Percentiles rank a stretch among this genome's conserved stretches.
Conservation (phyloP, 2,329 filamentous ascomycete genomes). For the Penicillium sp. region DNA sequence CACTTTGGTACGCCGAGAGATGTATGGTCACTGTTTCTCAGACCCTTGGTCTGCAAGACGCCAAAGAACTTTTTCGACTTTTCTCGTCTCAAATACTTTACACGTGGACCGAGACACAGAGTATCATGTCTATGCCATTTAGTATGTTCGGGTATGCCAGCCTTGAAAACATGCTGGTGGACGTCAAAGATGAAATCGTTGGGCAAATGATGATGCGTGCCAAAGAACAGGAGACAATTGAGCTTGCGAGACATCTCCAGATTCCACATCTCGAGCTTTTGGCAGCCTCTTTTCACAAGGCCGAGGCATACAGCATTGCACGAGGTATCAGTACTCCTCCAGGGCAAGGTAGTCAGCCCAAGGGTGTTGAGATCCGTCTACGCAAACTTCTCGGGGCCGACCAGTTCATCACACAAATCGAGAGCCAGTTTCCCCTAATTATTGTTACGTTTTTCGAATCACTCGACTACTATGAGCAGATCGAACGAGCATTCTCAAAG, state of each 20-base stretch:
- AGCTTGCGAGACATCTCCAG: conserved; percentile 53
- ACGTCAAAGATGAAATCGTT: conserved; percentile 66
- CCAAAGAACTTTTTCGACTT: conserved; percentile 65
- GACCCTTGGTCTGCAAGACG: conserved; percentile 55
- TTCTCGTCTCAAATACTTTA: conserved; percentile 85
- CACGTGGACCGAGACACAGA: conserved; percentile 69
- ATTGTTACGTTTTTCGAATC: conserved; percentile 66
- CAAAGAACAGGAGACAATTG: conserved; percentile 54
- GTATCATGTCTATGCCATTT: conserved; percentile 66
- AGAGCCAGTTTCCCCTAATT: conserved; percentile 65
- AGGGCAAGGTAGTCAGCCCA: conserved; percentile 38
- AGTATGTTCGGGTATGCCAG: conserved; percentile 70
- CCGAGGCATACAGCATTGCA: conserved; percentile 73
- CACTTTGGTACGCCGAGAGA: conserved; percentile 60
- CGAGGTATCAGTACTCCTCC: conserved; percentile 55
- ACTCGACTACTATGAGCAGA: conserved; percentile 65
- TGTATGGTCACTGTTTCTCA: conserved; percentile 61
- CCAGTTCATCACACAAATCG: conserved; percentile 54
- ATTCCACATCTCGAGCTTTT: conserved; percentile 52
- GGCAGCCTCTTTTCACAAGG: conserved; percentile 62
- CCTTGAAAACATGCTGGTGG: conserved; percentile 59
- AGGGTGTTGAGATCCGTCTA: conserved; percentile 56
- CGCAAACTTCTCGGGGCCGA: conserved; percentile 61
- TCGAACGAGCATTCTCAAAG: conserved; percentile 59
- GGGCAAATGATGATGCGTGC: conserved; percentile 76